Base-by-base conservation (phyloP, 208 protist species). In the Trypanosoma cruzi region DNA sequence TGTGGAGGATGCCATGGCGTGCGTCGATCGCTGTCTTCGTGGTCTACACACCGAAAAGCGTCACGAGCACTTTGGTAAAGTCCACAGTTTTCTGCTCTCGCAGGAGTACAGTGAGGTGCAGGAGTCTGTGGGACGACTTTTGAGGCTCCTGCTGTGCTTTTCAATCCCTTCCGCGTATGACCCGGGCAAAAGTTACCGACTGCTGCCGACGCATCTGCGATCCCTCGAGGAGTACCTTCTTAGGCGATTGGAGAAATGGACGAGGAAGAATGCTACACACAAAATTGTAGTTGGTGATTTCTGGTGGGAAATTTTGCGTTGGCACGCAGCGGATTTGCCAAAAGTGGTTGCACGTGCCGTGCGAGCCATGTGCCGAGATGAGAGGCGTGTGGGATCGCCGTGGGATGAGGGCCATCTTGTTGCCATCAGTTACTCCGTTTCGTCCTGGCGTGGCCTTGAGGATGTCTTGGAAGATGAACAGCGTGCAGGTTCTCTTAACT, bases 331-430 rank as follows among this genome's bases (percentile, higher is more conserved):
- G 42, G 60, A 73, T 13, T 67, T 79, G 5, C 59, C 59, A 3
- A 65, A 66, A 46, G 66, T 69, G 7, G 73, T 79, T 40, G 59
- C 55, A 2, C 68, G 57, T 56, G 60, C 67, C 18, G 66, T 79
- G 31, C 56, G 56, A 28, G 46, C 44, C 14, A 40, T 61, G 16
- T 64, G 40, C 36, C 18, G 44, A 22, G 14, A 54, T 6, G 40
- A 48, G 16, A 52, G 31, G 26, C 59, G 58, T 10, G 16, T 32
- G 29, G 56, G 32, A 36, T 26, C 34, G 22, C 48, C 36, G 46
- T 77, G 71, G 71, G 20, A 60, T 46, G 71, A 56, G 48, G 28
- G 49, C 28, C 71, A 77, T 53, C 57, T 77, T 31, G 57, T 77
- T 14, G 63, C 71, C 1, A 65, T 69, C 8, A 77, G 71, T 48